Evolutionary conservation across 139 green algal genomes (phyloP), one percentile per base, ranked within the genome.

Genomic region (Auxenochlorella protothecoides): DNA sequence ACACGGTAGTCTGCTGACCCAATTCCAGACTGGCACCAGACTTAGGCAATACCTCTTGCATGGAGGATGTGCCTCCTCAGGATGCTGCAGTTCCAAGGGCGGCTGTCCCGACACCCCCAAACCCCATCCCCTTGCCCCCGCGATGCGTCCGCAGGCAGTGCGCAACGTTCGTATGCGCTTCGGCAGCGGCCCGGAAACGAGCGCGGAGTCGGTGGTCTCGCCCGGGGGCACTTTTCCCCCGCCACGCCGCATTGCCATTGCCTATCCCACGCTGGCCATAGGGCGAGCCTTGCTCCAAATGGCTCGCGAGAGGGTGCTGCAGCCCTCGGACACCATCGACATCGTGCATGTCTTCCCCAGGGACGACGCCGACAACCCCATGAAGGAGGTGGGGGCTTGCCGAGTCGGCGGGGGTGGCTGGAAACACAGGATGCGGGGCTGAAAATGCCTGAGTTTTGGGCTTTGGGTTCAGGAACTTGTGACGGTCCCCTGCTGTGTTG

Each of bases 311-410:
- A 66, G 63, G 64, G 55, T 76, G 55, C 71, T 76, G 27, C 65
- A 16, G 6, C 59, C 55, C n/a, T 53, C 72, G 51, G 82, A 87
- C 66, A 72, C 79, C 6, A 69, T 87, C 5, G 82, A 76, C 69
- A 52, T 87, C 14, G 65, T 75, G n/a, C 80, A 84, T 69, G 63
- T 56, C n/a, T 77, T 73, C 69, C 4, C 75, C 12, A 56, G 66
- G 13, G 67, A 74, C 44, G 75, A 78, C 53, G 54, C 70, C 51
- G 68, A 69, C 27, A 44, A 44, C 27, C 27, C 27, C 27, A 44
- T 44, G 27, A 44, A 44, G 27, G 27, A 44, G 27, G 27, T 44
- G 27, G 27, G 27, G 27, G 27, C 27, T 44, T 44, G 27, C 10
- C 53, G 9, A 69, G 65, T 2, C 53, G 9, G 65, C 10, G 9